Percentiles rank a stretch among this genome's conserved stretches.
Conservation (phyloP, 257 asterid genomes). For the Marsdenia floribunda region DNA sequence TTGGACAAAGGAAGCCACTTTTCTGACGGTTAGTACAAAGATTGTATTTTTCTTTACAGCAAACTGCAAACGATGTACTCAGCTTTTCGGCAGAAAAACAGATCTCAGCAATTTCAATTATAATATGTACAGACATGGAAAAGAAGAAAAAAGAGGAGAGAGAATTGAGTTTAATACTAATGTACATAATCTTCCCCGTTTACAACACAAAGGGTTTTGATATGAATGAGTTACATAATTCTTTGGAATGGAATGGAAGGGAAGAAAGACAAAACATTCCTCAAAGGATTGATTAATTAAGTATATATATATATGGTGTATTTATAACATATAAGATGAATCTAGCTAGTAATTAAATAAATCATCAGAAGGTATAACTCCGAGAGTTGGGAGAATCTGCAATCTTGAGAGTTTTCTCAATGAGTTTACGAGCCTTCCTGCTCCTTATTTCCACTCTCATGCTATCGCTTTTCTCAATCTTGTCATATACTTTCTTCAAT, state of each 20-base stretch:
- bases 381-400: constrained; percentile 79
- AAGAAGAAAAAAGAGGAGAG: neutral
- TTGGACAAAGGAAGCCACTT: neutral
- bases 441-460: constrained; percentile 78
- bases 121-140: neutral
- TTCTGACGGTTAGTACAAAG: neutral
- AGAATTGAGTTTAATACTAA: neutral
- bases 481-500: constrained; percentile 46
- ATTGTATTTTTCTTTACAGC: neutral
- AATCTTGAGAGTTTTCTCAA: constrained; percentile 60
- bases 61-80: neutral
- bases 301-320: too few relatives aligned
- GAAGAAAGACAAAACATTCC: neutral
- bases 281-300: too few relatives aligned
- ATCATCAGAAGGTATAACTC: constrained; percentile 42
- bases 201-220: neutral
- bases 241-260: too few relatives aligned
- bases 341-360: too few relatives aligned
- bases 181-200: neutral
- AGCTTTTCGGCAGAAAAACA: too few relatives aligned
- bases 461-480: constrained; percentile 84
- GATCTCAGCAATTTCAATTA: neutral
- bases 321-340: too few relatives aligned
- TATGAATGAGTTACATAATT: neutral
- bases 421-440: constrained; percentile 68